These are phyloP conservation scores for Moricandia arvensis DNA, from an alignment of 345 rosid genomes.

Conservation along the genomic window DNA sequence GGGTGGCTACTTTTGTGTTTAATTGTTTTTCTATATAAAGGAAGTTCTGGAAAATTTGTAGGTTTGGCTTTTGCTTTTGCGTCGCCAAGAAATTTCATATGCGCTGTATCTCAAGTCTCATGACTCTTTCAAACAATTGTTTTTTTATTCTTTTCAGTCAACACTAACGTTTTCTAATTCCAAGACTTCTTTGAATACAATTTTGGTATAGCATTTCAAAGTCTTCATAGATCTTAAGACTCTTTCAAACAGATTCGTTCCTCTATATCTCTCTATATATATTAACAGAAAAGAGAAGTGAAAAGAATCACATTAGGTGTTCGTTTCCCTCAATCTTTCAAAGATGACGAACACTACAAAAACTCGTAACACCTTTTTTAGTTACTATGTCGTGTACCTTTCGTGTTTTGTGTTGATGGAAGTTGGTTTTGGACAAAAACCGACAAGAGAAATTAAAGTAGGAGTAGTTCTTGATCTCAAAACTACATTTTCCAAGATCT, in stretches of 20 bases:
- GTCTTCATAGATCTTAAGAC: neutral
- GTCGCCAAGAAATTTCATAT: neutral
- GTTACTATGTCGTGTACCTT: constrained; percentile 1
- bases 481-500: constrained; percentile 18
- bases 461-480: constrained; percentile 44
- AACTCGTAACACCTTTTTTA: neutral
- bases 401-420: neutral
- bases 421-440: constrained; percentile 14
- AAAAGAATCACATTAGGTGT: neutral
- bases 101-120: neutral
- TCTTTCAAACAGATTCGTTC: neutral
- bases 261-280: neutral
- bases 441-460: constrained; percentile 23
- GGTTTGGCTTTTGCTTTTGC: neutral
- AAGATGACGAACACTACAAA: constrained; percentile 14
- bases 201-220: neutral
- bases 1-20: neutral
- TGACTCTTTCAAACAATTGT: constrained; percentile 19
- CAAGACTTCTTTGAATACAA: neutral
- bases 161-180: too few relatives aligned
- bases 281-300: neutral
- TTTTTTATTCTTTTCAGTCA: neutral
- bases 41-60: neutral
- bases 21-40: neutral
- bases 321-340: neutral